Conservation (phyloP, 176 grass and related monocot species). For the Paspalum notatum region DNA sequence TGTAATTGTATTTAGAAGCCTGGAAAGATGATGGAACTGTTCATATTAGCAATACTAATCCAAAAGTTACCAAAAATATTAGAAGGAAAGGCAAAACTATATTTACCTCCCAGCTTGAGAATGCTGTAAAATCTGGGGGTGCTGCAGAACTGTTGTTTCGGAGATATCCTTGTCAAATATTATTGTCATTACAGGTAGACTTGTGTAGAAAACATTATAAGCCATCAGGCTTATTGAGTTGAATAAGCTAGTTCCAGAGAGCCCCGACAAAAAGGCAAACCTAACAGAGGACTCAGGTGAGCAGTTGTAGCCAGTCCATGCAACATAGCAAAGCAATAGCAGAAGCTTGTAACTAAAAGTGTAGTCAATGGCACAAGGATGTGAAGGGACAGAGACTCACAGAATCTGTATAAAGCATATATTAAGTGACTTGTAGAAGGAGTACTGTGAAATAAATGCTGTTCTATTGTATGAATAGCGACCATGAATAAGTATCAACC, state of each 20-base stretch:
- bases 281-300: slow-evolving; percentile 50
- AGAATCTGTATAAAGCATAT: slow-evolving; percentile 96
- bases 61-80: slow-evolving; percentile 14
- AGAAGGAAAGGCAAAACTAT: slow-evolving; percentile 22
- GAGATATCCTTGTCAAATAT: slow-evolving; percentile 94
- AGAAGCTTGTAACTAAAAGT: slow-evolving; percentile 16
- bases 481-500: slow-evolving; percentile 94
- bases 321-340: neutral
- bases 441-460: slow-evolving; percentile 93
- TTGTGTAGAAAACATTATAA: slow-evolving; percentile 98
- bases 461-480: slow-evolving; percentile 94
- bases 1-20: slow-evolving; percentile 78
- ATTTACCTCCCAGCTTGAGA: slow-evolving; percentile 93
- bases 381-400: slow-evolving; percentile 46
- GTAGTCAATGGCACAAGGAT: slow-evolving; percentile 30
- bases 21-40: slow-evolving; percentile 40
- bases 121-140: slow-evolving; percentile 81
- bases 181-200: slow-evolving; percentile 72
- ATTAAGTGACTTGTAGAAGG: slow-evolving; percentile 90
- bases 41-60: slow-evolving; percentile 19
- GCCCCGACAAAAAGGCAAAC: slow-evolving; percentile 75
- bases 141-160: slow-evolving; percentile 68
- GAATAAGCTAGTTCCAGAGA: slow-evolving; percentile 89
- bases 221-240: slow-evolving; percentile 93
- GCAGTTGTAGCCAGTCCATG: slow-evolving; percentile 15